Evolutionary conservation across 305 asterid genomes (phyloP).

Genomic region (Andrographis paniculata): DNA sequence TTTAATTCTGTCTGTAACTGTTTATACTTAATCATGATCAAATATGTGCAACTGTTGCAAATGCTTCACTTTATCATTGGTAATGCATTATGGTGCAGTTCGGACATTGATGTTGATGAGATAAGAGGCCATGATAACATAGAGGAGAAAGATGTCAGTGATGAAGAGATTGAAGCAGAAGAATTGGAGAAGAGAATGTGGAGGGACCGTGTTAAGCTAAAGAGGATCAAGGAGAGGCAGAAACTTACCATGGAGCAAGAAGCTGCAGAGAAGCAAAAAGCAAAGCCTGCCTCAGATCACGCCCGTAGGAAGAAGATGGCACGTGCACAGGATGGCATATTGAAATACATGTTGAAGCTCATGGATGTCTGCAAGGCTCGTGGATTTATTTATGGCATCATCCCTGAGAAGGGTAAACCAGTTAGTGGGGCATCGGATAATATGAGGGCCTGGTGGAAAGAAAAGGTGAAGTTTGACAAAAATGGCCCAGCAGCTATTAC

Average conservation of each 20-base stretch:
- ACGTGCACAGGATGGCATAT: constrained; percentile 81
- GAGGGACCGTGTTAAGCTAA: constrained; percentile 66
- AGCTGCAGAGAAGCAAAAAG: constrained; percentile 53
- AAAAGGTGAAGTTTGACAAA: constrained; percentile 74
- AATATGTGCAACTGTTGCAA: neutral
- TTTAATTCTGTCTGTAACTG: neutral
- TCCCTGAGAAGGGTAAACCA: constrained; percentile 82
- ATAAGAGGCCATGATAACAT: constrained; percentile 33
- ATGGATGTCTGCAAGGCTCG: constrained; percentile 91
- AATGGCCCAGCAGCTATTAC: constrained; percentile 78
- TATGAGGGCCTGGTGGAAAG: constrained; percentile 87
- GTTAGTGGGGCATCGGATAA: constrained; percentile 77
- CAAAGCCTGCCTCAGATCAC: constrained; percentile 48
- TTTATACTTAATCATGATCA: neutral
- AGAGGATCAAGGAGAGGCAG: constrained; percentile 56
- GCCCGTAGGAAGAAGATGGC: constrained; percentile 83
- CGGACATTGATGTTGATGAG: constrained; percentile 36
- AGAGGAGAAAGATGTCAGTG: constrained; percentile 64
- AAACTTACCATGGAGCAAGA: constrained; percentile 43
- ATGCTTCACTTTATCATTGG: neutral
- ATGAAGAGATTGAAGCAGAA: constrained; percentile 64
- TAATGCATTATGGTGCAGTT: neutral
- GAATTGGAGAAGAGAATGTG: constrained; percentile 73
- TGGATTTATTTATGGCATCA: constrained; percentile 76
- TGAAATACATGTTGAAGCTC: constrained; percentile 86